These are phyloP conservation scores for Exophiala sp. DNA, from an alignment of 2,329 filamentous ascomycete genomes.

Conservation along the genomic window DNA sequence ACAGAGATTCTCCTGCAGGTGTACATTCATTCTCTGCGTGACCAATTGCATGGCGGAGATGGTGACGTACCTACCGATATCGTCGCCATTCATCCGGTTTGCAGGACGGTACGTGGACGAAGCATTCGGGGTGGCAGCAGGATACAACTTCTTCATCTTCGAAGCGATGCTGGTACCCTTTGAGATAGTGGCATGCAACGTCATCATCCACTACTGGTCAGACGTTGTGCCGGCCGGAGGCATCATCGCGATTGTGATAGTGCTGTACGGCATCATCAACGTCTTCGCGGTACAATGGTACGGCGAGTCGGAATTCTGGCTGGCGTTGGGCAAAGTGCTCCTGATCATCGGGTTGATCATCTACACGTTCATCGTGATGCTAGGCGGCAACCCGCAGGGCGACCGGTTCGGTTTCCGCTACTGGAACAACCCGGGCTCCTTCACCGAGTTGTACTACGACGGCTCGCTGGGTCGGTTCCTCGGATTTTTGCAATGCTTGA, in stretches of 20 bases:
- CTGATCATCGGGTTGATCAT: conserved; percentile 64
- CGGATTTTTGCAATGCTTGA: conserved; percentile 70
- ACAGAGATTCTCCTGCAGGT: conserved; percentile 39
- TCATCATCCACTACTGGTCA: conserved; percentile 49
- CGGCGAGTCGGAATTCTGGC: conserved; percentile 70
- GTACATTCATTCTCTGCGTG: conserved; percentile 41
- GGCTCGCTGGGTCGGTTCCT: conserved; percentile 66
- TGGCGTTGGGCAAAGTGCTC: conserved; percentile 64
- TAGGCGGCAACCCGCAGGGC: conserved; percentile 69
- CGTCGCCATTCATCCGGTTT: conserved; percentile 44
- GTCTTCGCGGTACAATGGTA: conserved; percentile 68
- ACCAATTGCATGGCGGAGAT: conserved; percentile 48
- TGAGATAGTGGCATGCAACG: conserved; percentile 47
- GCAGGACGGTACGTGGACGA: conserved; percentile 46
- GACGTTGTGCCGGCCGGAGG: conserved; percentile 42
- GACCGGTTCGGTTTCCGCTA: conserved; percentile 69
- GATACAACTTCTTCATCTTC: conserved; percentile 50
- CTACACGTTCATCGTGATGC: conserved; percentile 77
- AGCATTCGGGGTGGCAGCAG: conserved; percentile 43
- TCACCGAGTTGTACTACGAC: conserved; percentile 58
- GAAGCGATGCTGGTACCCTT: conserved; percentile 49
- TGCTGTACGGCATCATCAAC: conserved; percentile 53
- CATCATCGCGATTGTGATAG: conserved; percentile 43
- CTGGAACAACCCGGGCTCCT: conserved; percentile 62
- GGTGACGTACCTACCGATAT: conserved; percentile 46